phyloP scores from a whole-genome alignment of 768 basidiomycete genomes.

The Cystoderma amianthinum region DNA sequence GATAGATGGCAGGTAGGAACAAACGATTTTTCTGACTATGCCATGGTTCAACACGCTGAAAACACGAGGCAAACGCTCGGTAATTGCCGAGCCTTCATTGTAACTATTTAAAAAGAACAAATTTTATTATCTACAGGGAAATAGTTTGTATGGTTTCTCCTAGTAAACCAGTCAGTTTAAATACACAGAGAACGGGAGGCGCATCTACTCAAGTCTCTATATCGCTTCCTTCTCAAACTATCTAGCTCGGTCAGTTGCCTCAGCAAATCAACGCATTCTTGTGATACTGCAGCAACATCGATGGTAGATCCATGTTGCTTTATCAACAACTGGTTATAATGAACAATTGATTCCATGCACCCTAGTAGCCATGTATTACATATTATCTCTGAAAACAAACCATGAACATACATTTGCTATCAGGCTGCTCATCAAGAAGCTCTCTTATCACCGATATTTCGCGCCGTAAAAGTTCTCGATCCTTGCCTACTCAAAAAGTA shows the following conservation, averaged over 20 bases:
- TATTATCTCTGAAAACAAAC: slow-evolving; percentile 3
- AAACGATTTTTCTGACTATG: slow-evolving; percentile 7
- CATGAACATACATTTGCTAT: slow-evolving; percentile 74
- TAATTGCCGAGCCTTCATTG: slow-evolving; percentile 14
- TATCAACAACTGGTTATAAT: slow-evolving; percentile 74
- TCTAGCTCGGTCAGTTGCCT: slow-evolving; percentile 58
- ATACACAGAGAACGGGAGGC: too few species aligned
- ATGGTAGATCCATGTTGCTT: slow-evolving; percentile 29
- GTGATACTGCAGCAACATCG: slow-evolving; percentile 24
- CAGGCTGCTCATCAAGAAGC: slow-evolving; percentile 81
- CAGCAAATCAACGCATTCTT: slow-evolving; percentile 46
- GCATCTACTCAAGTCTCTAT: slow-evolving; percentile 59
- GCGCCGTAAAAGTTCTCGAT: slow-evolving; percentile 49
- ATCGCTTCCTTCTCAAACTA: slow-evolving; percentile 56
- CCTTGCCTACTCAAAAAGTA: slow-evolving; percentile 37
- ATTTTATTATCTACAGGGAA: slow-evolving; percentile 1
- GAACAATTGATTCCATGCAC: slow-evolving; percentile 90
- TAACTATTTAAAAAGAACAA: slow-evolving; percentile 2
- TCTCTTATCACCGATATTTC: slow-evolving; percentile 82
- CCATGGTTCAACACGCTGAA: slow-evolving; percentile 25
- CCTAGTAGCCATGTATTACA: slow-evolving; percentile 54
- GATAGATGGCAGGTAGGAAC: slow-evolving; percentile 13
- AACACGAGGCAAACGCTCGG: slow-evolving; percentile 38
- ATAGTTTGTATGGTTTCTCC: slow-evolving; percentile 4
- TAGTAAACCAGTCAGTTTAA: too few species aligned